Evolutionary conservation across 116 monocot species (phyloP), one percentile per base, ranked within the genome.

Genomic region (Phalaenopsis hybrid): DNA sequence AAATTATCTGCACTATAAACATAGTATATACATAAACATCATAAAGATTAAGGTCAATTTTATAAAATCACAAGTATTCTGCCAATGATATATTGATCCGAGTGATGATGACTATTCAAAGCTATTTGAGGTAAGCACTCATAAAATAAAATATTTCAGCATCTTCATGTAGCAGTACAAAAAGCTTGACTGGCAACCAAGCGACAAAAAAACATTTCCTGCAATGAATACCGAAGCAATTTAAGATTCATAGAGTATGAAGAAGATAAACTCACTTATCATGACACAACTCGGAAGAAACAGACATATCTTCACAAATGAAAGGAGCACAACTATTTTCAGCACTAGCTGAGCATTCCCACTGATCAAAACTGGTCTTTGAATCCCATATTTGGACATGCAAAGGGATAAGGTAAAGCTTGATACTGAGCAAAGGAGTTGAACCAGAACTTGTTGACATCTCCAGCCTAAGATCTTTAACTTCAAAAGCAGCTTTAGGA

Each of bases 381-480:
- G 81, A 83, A 77, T 95, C 92, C 18, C 82, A 83, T 69, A 90
- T 49, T 75, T 95, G 92, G 58, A 99, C 80, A 85, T 87, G 79
- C 37, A 99, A 81, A 58, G 99, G 99, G 49, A 84, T 69, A 84
- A 94, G 85, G 75, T 90, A 88, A 78, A 95, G 81, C 84, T 99
- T 99, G 79, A 94, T 85, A 83, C 78, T 81, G 81, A 99, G 92
- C 80, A 87, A 82, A 61, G 92, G 90, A 86, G 86, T 99, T 37
- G 94, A 89, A 70, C 88, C 91, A 41, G 90, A 89, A 89, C 75
- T 83, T 87, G 92, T 94, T 34, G 89, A 95, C 75, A 92, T 88
- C 70, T 99, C 99, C 82, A 99, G 15, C 23, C 84, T 85, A 68
- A 99, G 51, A 76, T 94, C 95, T 86, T 95, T 99, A 15, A 95